A percentile compares a stretch with the other conserved stretches of the same genome.
phyloP scores from a whole-genome alignment of 1,284 basidiomycete genomes.

The Porodaedalea pini region DNA sequence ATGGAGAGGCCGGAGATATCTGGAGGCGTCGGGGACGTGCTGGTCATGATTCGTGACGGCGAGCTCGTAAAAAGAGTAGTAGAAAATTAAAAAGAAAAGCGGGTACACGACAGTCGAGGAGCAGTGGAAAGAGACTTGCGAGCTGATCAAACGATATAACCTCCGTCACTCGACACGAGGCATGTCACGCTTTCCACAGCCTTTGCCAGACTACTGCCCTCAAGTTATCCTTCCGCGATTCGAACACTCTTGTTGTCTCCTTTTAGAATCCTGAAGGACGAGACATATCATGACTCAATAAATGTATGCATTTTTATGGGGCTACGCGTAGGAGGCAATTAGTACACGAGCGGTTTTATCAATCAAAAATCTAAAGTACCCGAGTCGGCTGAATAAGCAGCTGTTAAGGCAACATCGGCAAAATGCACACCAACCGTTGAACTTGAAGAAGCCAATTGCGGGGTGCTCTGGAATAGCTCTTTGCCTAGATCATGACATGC shows the following conservation, averaged over 20 bases:
- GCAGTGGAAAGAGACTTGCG: neutral
- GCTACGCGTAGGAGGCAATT: no score
- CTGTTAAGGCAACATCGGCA: no score
- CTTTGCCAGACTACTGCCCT: neutral
- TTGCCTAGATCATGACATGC: no score
- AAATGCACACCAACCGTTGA: no score
- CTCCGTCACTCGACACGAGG: neutral
- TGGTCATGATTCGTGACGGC: constrained; percentile 56
- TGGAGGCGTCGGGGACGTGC: constrained; percentile 55
- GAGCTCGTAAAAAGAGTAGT: constrained; percentile 31
- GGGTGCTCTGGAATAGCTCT: no score
- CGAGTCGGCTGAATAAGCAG: no score
- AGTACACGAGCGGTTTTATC: no score
- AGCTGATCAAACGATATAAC: neutral
- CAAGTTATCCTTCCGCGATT: neutral
- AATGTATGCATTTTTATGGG: no score
- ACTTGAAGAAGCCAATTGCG: no score
- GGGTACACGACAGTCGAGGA: constrained; percentile 3
- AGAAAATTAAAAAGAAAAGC: constrained; percentile 32
- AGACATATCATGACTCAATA: neutral
- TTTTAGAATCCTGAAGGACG: neutral
- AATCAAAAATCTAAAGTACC: no score
- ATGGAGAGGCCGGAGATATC: constrained; percentile 74
- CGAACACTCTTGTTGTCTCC: neutral
- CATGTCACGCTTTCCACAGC: neutral